phyloP scores from a whole-genome alignment of 2,329 filamentous ascomycete species.

The Botryotinia convoluta region DNA sequence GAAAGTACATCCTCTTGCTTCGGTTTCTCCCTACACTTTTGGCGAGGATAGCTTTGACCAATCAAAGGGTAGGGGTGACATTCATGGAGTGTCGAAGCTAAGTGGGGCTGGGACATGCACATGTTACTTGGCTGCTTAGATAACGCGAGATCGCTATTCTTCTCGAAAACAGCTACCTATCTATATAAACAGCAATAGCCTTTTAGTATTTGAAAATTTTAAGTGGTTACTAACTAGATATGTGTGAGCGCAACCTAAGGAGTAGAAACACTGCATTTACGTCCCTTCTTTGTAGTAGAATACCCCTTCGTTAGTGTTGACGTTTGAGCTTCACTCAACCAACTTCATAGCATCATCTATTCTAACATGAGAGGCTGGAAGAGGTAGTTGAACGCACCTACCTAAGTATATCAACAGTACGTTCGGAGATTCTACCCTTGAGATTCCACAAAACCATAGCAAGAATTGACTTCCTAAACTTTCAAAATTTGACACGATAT shows the following conservation, averaged over 20 bases:
- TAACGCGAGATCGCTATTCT: neutral
- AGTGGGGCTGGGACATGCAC: neutral
- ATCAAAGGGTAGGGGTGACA: constrained; percentile 2
- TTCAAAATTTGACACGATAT: neutral
- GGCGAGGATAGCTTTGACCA: constrained; percentile 2
- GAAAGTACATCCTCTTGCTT: neutral
- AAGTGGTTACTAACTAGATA: neutral
- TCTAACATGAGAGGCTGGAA: neutral
- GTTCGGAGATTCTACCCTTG: neutral
- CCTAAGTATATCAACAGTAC: neutral
- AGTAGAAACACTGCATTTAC: neutral
- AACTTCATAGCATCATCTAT: neutral
- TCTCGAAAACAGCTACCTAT: neutral
- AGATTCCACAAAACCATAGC: neutral
- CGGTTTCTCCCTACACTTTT: constrained; percentile 2
- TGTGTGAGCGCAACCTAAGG: neutral
- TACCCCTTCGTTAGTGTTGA: neutral
- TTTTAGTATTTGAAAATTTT: neutral
- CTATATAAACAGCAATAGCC: neutral
- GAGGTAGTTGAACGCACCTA: neutral
- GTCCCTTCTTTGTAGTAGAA: neutral
- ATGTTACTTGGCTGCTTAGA: neutral
- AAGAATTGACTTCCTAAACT: neutral
- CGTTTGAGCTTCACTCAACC: neutral
- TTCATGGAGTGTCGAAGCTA: neutral